These are phyloP conservation scores for Neurospora hispaniola DNA, from an alignment of 495 filamentous ascomycete species.

Conservation along the genomic window DNA sequence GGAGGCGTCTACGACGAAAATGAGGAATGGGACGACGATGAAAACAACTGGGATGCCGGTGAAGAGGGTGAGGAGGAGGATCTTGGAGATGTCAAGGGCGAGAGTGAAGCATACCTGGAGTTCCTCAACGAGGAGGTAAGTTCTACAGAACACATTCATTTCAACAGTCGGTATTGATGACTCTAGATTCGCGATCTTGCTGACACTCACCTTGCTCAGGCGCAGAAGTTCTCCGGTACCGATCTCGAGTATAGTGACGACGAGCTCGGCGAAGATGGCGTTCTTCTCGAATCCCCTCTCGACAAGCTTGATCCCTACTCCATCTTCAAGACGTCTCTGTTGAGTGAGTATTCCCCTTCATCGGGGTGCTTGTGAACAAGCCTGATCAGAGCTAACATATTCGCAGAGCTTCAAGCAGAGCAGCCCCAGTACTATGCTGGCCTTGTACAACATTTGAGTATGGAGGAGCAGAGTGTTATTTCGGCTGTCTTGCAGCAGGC, in stretches of 20 bases:
- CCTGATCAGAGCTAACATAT: conserved; percentile 13
- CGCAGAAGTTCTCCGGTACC: conserved; percentile 65
- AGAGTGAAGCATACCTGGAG: conserved; percentile 88
- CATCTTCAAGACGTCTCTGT: conserved; percentile 67
- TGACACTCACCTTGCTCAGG: conserved; percentile 38
- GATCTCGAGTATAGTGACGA: conserved; percentile 59
- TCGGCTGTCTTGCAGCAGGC: conserved; percentile 74
- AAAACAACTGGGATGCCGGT: conserved; percentile 43
- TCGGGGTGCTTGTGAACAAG: background rate
- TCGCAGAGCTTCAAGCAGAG: conserved; percentile 71
- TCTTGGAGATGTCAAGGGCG: conserved; percentile 63
- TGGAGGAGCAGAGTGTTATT: conserved; percentile 73
- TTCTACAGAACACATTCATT: background rate
- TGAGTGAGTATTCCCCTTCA: conserved; percentile 52
- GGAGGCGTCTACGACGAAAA: conserved; percentile 63
- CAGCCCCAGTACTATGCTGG: conserved; percentile 81
- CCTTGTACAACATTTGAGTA: conserved; percentile 64
- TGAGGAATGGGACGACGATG: conserved; percentile 67
- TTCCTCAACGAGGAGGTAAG: conserved; percentile 84
- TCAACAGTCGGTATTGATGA: conserved; percentile 4
- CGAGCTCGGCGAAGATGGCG: conserved; percentile 85
- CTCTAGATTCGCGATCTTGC: conserved; percentile 13
- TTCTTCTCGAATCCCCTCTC: conserved; percentile 81
- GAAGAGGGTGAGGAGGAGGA: conserved; percentile 41
- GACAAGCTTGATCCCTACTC: conserved; percentile 92